Evolutionary conservation across 78 protist genomes (phyloP).

Genomic region (Dictyostelium brefeldianum): DNA sequence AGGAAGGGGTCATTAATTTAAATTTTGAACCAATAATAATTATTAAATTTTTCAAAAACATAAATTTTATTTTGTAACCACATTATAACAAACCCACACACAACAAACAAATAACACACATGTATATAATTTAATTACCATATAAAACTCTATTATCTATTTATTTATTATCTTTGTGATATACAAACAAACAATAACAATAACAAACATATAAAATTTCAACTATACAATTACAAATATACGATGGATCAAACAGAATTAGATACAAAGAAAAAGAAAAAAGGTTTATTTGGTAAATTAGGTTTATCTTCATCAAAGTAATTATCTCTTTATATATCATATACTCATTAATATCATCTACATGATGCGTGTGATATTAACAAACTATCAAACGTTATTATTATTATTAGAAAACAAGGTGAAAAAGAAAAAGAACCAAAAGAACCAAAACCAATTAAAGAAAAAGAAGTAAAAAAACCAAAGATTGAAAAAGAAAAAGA

Average conservation of each 20-base stretch:
- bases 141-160: neutral
- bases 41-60: neutral
- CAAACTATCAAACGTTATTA: too few relatives aligned
- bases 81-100: neutral
- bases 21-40: neutral
- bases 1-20: neutral
- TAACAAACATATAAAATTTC: neutral
- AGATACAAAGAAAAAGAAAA: neutral
- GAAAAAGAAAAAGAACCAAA: too few relatives aligned
- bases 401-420: too few relatives aligned
- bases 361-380: too few relatives aligned
- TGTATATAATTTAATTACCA: too few relatives aligned
- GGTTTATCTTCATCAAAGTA: slow-evolving; percentile 13
- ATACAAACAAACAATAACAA: neutral
- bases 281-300: slow-evolving; percentile 4
- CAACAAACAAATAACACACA: too few relatives aligned
- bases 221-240: neutral
- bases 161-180: neutral
- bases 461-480: too few relatives aligned
- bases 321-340: neutral
- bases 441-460: too few relatives aligned
- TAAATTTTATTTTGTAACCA: too few relatives aligned
- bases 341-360: too few relatives aligned
- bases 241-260: neutral
- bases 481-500: neutral